Evolutionary conservation across 331 rosid genomes (phyloP).

Genomic region (Quercus lobata): DNA sequence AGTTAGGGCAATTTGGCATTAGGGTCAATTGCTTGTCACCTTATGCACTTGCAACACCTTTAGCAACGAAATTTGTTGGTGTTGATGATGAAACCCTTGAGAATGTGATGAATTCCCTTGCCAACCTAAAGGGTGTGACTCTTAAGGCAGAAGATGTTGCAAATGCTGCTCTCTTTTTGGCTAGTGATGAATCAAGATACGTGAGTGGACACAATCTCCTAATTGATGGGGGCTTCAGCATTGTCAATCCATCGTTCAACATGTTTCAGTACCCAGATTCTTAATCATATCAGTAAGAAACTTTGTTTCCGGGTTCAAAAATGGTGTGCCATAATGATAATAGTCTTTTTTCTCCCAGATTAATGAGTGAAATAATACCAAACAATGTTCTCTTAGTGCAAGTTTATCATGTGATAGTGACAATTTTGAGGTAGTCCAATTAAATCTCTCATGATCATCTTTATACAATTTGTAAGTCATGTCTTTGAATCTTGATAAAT

Average conservation of each 20-base stretch:
- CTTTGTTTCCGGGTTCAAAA: too few species aligned
- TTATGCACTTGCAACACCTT: conserved; percentile 46
- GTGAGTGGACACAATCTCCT: conserved; percentile 68
- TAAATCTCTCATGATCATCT: background rate
- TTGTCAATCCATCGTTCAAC: conserved; percentile 41
- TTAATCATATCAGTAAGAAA: conserved; percentile 1
- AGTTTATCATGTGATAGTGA: too few species aligned
- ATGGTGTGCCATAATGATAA: too few species aligned
- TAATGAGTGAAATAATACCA: too few species aligned
- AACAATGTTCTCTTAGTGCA: too few species aligned
- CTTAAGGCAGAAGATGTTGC: conserved; percentile 65
- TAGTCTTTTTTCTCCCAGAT: too few species aligned
- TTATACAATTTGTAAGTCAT: background rate
- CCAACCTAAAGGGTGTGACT: conserved; percentile 60
- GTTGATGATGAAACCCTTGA: conserved; percentile 38
- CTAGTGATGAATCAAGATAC: conserved; percentile 50
- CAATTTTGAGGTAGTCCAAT: too few species aligned
- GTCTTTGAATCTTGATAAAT: background rate
- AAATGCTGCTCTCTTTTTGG: conserved; percentile 54
- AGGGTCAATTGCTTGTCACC: conserved; percentile 82
- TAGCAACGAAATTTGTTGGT: conserved; percentile 46
- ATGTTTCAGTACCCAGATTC: conserved; percentile 49
- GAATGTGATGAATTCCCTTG: conserved; percentile 30
- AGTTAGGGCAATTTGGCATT: conserved; percentile 70
- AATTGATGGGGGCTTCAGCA: conserved; percentile 53